phyloP scores from a whole-genome alignment of 169 alveolate species.

The Sarcocystis neurona region DNA sequence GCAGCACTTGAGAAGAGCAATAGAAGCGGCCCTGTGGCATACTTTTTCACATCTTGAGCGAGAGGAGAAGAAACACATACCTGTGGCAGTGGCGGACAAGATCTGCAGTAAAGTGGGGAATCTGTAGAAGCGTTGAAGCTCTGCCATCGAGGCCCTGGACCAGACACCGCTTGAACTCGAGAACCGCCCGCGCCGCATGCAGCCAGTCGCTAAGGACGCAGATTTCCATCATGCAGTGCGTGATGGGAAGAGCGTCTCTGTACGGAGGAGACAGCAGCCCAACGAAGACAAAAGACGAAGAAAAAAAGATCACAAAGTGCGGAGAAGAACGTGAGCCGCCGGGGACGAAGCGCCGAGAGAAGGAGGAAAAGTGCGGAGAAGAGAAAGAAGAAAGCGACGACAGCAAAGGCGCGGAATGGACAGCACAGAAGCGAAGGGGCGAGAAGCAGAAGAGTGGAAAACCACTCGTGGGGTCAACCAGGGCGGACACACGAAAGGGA shows the following conservation, averaged over 20 bases:
- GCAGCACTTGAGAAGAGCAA: background rate
- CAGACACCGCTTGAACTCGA: slow-evolving; percentile 87
- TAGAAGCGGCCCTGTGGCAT: background rate
- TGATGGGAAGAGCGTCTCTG: slow-evolving; percentile 79
- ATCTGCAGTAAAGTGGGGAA: slow-evolving; percentile 88
- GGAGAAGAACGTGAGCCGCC: background rate
- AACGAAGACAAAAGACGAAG: background rate
- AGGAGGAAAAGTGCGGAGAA: background rate
- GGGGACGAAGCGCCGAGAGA: background rate
- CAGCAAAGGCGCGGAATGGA: background rate
- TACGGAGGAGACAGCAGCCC: too few relatives aligned
- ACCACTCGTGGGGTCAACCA: too few relatives aligned
- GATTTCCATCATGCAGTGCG: slow-evolving; percentile 88
- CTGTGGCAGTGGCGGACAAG: slow-evolving; percentile 61
- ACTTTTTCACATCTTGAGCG: background rate
- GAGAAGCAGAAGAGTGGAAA: too few relatives aligned
- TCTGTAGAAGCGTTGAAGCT: slow-evolving; percentile 81
- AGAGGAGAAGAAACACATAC: background rate
- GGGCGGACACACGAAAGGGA: too few relatives aligned
- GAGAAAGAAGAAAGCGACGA: background rate
- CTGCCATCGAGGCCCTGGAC: slow-evolving; percentile 85
- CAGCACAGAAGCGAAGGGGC: too few relatives aligned
- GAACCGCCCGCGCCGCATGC: slow-evolving; percentile 77
- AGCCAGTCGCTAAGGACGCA: slow-evolving; percentile 82
- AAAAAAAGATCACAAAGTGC: background rate